Evolutionary conservation across 2,329 filamentous ascomycete species (phyloP), one percentile per base, ranked within the genome.

Genomic region (Trichoderma sp.): DNA sequence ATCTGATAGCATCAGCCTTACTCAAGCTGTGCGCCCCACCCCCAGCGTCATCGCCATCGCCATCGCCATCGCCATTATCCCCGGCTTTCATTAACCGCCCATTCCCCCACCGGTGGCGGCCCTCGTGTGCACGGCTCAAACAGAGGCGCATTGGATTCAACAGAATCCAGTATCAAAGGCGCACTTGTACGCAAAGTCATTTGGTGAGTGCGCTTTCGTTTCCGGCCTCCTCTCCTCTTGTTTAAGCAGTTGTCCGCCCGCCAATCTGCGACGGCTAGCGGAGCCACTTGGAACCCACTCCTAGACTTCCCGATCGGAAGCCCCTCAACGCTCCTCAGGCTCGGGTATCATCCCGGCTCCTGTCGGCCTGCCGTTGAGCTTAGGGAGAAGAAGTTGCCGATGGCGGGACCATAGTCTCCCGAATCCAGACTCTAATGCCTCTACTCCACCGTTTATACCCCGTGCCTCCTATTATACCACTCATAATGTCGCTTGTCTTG

Each of bases 241-340:
- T 14, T 49, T 51, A 63, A 63, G 67, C 32, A 34, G 60, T 26
- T 58, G 51, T 43, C 49, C 28, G 68, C 51, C 63, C 52, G 63
- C 68, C 72, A 73, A 70, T 71, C 63, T 69, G 64, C 58, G 68
- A 54, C 46, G 56, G 61, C 21, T 30, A 59, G 70, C 71, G 70
- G 72, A 72, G 69, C 66, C 68, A 59, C 59, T 13, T 14, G 54
- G 66, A 67, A 67, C 34, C 55, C 56, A 34, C 56, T 46, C 66
- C 65, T 67, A 67, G 32, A 67, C 56, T 67, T 67, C 59, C 65
- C 65, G 65, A 67, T 54, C 46, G 65, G 46, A 43, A 28, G 37
- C 37, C 52, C 63, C 58, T 26, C 34, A 24, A 28, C 6, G 32
- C 21, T 11, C 28, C 54, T 59, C 39, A 49, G 1, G 34, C 39